Evolutionary conservation across 345 rosid genomes (phyloP), one percentile per base, ranked within the genome.

Genomic region (Salix brachista): DNA sequence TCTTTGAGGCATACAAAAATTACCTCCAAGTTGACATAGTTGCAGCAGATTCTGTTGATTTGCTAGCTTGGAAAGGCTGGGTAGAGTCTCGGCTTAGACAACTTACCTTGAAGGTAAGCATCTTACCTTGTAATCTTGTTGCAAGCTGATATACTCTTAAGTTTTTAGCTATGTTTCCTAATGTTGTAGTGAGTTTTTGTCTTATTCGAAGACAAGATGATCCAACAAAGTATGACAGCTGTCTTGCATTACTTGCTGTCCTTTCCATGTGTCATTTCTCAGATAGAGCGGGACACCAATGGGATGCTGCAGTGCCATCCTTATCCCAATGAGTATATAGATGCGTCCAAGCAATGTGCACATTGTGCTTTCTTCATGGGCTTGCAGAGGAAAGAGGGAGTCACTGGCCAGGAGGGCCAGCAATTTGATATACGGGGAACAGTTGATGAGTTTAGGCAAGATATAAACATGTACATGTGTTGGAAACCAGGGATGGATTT

Each of bases 281-380:
- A 91, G 96, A 91, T 89, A 66, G 96, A 91, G 79, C 86, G 92
- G 78, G 95, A 89, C 75, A 91, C 92, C 50, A 76, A 82, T 80
- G 93, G 92, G 65, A 87, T 85, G 92, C 77, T 91, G 89, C 92
- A 88, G 85, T 91, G 93, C 36, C 96, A 88, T 86, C 96, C 93
- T 74, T 86, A 86, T 78, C 93, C 96, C 66, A 81, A 80, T 79
- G 93, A 91, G 78, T 86, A 84, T 74, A 70, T 82, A 58, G 91
- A 91, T 75, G 10, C 80, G 1, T 85, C 91, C 69, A 89, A 86
- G 82, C 88, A 78, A 81, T 79, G 84, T 80, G 75, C 89, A n/a
- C 89, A 91, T 78, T 86, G 87, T 84, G 89, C 92, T 23, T 88
- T 89, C 80, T 91, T 91, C 85, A 87, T 91, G 96, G 96, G 96